phyloP scores from a whole-genome alignment of 2,329 filamentous ascomycete species.

The Phyllosticta ampelicida region DNA sequence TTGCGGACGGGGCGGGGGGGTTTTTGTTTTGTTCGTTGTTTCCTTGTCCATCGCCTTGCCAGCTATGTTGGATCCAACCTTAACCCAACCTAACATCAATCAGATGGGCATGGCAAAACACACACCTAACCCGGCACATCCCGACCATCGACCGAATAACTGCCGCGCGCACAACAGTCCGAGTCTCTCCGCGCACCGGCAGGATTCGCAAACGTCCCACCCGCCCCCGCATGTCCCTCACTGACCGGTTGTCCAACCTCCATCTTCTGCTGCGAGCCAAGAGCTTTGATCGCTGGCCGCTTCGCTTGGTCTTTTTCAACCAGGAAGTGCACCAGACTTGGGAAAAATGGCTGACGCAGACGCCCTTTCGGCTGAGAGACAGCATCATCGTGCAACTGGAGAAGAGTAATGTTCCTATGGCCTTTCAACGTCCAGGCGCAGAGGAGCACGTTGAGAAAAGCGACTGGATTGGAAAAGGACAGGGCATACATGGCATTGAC shows the following conservation, averaged over 20 bases:
- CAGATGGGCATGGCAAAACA: conserved; percentile 88
- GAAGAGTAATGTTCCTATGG: not conserved
- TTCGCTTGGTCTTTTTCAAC: conserved; percentile 69
- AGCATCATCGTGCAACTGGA: conserved; percentile 49
- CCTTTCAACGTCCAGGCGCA: not conserved
- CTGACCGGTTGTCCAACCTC: conserved; percentile 64
- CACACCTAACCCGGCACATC: conserved; percentile 71
- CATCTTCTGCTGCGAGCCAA: conserved; percentile 68
- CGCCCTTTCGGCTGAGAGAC: conserved; percentile 25
- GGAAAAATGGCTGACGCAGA: conserved; percentile 36
- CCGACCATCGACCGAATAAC: conserved; percentile 19
- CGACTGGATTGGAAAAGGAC: conserved; percentile 12
- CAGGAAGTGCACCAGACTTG: conserved; percentile 60
- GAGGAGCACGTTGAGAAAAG: conserved; percentile 12
- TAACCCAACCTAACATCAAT: not conserved
- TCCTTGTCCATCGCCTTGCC: too few relatives aligned
- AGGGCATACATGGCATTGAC: conserved; percentile 37
- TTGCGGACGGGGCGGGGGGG: too few relatives aligned
- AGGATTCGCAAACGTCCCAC: conserved; percentile 39
- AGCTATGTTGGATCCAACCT: not conserved
- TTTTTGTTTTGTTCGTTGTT: not conserved
- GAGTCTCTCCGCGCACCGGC: conserved; percentile 27
- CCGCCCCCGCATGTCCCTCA: conserved; percentile 50
- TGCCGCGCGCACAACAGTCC: conserved; percentile 14
- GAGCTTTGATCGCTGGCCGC: conserved; percentile 75